Evolutionary conservation across 441 rosid genomes (phyloP).

Genomic region (Codiaeum variegatum): DNA sequence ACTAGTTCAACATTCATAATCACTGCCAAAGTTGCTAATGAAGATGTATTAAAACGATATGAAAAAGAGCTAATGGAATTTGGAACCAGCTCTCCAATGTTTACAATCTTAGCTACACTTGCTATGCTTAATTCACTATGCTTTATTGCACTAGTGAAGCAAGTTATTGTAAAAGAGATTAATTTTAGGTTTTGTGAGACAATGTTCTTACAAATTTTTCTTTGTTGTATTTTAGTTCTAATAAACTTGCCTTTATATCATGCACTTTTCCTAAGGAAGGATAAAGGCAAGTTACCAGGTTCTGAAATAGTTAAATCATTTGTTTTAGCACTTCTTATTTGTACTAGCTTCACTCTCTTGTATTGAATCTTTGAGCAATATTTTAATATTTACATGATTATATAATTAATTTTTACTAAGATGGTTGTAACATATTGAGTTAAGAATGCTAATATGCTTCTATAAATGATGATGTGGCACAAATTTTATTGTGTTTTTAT

Average conservation of each 20-base stretch:
- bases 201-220: slow-evolving; percentile 38
- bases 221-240: slow-evolving; percentile 40
- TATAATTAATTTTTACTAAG: not conserved
- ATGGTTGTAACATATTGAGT: not conserved
- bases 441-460: not conserved
- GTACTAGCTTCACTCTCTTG: slow-evolving; percentile 27
- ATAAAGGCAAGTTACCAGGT: slow-evolving; percentile 51
- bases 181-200: not conserved
- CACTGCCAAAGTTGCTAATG: slow-evolving; percentile 56
- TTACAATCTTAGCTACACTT: slow-evolving; percentile 43
- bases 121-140: slow-evolving; percentile 53
- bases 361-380: not conserved
- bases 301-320: slow-evolving; percentile 35
- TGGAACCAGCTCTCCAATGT: slow-evolving; percentile 56
- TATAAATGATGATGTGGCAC: too few relatives aligned
- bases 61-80: slow-evolving; percentile 57
- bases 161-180: slow-evolving; percentile 1
- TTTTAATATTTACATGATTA: not conserved
- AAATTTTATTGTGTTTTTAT: too few relatives aligned
- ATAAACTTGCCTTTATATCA: slow-evolving; percentile 56
- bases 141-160: slow-evolving; percentile 31
- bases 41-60: slow-evolving; percentile 46
- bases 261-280: slow-evolving; percentile 48
- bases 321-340: slow-evolving; percentile 39
- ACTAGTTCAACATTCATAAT: slow-evolving; percentile 44